Evolutionary conservation across 441 rosid genomes (phyloP), one percentile per base, ranked within the genome.

Genomic region (Caryocar brasiliense): DNA sequence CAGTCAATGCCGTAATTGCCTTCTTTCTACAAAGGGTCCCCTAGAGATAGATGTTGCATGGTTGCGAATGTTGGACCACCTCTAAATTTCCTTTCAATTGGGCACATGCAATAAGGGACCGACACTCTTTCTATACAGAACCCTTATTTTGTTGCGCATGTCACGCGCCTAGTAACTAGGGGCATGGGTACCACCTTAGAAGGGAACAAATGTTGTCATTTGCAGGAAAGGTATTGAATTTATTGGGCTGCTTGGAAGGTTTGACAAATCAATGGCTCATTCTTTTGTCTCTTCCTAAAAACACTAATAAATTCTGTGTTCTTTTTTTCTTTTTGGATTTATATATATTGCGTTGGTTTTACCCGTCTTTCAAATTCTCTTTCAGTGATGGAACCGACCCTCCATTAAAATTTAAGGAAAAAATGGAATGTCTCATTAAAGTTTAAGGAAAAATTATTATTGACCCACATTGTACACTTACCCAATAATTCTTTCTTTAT

Each of bases 161-260:
- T 32, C 56, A 28, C n/a, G n/a, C n/a, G n/a, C 40, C 47, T 17
- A 23, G 39, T 46, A n/a, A n/a, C n/a, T n/a, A 51, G 47, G 59
- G 47, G 51, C 51, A 14, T 46, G 39, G 65, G 51, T 54, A 62
- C 65, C 77, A 60, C 66, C 41, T 13, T 40, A 28, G 47, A 62
- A n/a, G 65, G 68, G 64, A 74, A 68, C 73, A 60, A 24, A 36
- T 39, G 13, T 57, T 18, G 51, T 57, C 57, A 17, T 61, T 45
- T 28, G 44, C 18, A 35, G 39, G 45, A 50, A 36, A n/a, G 3
- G 18, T 24, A 53, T 20, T 20, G 0, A 52, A 42, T 33, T 59
- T 25, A 13, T 20, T 33, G 24, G 20, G n/a, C 13, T 38, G 14
- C 8, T 40, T 2, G 5, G 5, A 47, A 7, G 20, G 9, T 56